These are phyloP conservation scores for Iris macrosiphon DNA, from an alignment of 106 monocot genomes.

Conservation along the genomic window DNA sequence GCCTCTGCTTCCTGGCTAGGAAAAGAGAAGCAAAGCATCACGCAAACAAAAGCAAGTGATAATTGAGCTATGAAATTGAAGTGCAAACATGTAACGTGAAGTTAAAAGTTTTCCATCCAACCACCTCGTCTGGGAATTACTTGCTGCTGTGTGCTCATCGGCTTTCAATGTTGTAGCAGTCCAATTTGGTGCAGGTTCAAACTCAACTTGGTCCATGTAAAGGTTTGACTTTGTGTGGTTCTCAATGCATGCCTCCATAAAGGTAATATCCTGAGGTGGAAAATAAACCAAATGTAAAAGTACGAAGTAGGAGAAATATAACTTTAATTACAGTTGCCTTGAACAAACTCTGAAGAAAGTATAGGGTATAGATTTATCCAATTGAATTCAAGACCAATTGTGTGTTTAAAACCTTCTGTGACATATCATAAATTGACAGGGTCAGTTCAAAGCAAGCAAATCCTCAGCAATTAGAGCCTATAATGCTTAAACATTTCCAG, in stretches of 20 bases:
- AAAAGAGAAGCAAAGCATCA: background rate
- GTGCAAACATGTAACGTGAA: slow-evolving; percentile 1
- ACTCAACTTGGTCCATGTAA: slow-evolving; percentile 98
- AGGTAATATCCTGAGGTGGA: slow-evolving; percentile 66
- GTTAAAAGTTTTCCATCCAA: slow-evolving; percentile 2
- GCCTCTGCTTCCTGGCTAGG: too few species aligned
- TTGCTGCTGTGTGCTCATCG: slow-evolving; percentile 45
- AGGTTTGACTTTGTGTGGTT: slow-evolving; percentile 97
- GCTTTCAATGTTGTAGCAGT: slow-evolving; percentile 59
- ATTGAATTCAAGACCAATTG: too few species aligned
- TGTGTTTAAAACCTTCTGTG: too few species aligned
- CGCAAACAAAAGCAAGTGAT: background rate
- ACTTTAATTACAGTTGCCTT: background rate
- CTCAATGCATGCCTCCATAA: slow-evolving; percentile 95
- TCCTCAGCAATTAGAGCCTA: too few species aligned
- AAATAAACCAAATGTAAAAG: background rate
- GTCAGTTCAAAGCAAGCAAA: too few species aligned
- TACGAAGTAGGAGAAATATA: background rate
- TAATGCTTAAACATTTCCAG: too few species aligned
- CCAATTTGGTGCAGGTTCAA: slow-evolving; percentile 82
- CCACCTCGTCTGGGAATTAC: slow-evolving; percentile 47
- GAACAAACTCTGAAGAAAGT: too few species aligned
- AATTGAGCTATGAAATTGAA: background rate
- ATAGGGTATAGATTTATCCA: too few species aligned
- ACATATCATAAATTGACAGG: too few species aligned